Base-by-base conservation (phyloP, 257 asterid species). In the Ehretia macrophylla region DNA sequence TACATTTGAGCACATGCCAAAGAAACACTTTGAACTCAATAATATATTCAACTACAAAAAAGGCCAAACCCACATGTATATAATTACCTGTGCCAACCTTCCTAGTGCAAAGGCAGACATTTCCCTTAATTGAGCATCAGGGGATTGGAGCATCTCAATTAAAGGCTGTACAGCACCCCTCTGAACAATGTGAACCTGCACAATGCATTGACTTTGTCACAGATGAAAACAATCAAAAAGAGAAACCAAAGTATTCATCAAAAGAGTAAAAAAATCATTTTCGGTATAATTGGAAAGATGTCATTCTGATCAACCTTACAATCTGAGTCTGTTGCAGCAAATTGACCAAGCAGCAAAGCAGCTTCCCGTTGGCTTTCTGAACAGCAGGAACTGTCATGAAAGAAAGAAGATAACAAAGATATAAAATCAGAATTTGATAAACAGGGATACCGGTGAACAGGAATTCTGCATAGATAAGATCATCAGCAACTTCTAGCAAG, bases 341-440 rank as follows among this genome's bases (percentile, higher is more conserved):
- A 93, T 79, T 93, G 99, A 71, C 99, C 99, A 54, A 93, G 94
- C 58, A 93, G 84, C 79, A 93, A 78, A 72, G 99, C 99, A 77
- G 99, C 95, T 81, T 93, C 99, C 66, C 99, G 82, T 77, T 89
- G 97, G 83, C 99, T 93, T 81, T 93, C 99, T n/a, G 95, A 73
- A 75, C 99, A 89, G 64, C 90, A 83, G 47, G 99, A 93, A 74
- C 99, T 93, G 88, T 66, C 13, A 58, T 18, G 32, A 21, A 58
- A 50, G n/a, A 32, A 71, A 58, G 59, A 62, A 51, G 14, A 50
- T 64, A 67, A 52, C 57, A 32, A 56, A 58, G 39, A 57, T 59
- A 45, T 14, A 61, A 57, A 51, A 42, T 38, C 16, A 70, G 72
- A 60, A 49, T 42, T 10, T 45, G 20, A 42, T 27, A 49, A 32